Conservation (phyloP, 495 filamentous ascomycete species). For the Daldinia caldariorum region DNA sequence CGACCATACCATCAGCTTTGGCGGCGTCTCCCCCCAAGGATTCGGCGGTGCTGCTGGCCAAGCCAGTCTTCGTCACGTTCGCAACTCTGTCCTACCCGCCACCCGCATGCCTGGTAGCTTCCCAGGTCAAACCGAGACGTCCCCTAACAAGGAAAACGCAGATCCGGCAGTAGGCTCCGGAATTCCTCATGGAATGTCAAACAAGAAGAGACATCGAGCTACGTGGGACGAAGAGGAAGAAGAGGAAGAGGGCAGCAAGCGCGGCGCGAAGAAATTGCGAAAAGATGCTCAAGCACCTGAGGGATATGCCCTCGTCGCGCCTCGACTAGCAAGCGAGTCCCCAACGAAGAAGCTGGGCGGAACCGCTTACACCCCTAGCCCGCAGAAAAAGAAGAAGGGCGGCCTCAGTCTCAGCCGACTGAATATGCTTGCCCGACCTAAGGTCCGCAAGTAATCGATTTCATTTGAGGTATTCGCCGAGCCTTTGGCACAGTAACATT, state of each 20-base stretch:
- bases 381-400: conserved; percentile 61
- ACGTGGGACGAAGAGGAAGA: conserved; percentile 61
- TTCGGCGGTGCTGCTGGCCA: conserved; percentile 63
- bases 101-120: conserved; percentile 62
- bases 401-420: conserved; percentile 60
- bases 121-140: conserved; percentile 41
- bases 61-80: conserved; percentile 66
- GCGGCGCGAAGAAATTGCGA: conserved; percentile 57
- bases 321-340: conserved; percentile 46
- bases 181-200: conserved; percentile 74
- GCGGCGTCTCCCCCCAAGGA: conserved; percentile 50
- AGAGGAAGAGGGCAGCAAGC: conserved; percentile 50
- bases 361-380: conserved; percentile 48
- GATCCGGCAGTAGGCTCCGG: conserved; percentile 48
- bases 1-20: conserved; percentile 66
- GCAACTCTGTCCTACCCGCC: conserved; percentile 58
- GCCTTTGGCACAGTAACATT: not conserved
- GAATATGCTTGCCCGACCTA: conserved; percentile 64
- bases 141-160: conserved; percentile 61
- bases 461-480: not conserved
- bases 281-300: conserved; percentile 59
- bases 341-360: conserved; percentile 44
- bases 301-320: conserved; percentile 55
- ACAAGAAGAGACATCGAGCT: conserved; percentile 75
- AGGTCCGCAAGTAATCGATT: conserved; percentile 54